These are phyloP conservation scores for Dalechampia spathulata DNA, from an alignment of 441 rosid species.

Conservation along the genomic window DNA sequence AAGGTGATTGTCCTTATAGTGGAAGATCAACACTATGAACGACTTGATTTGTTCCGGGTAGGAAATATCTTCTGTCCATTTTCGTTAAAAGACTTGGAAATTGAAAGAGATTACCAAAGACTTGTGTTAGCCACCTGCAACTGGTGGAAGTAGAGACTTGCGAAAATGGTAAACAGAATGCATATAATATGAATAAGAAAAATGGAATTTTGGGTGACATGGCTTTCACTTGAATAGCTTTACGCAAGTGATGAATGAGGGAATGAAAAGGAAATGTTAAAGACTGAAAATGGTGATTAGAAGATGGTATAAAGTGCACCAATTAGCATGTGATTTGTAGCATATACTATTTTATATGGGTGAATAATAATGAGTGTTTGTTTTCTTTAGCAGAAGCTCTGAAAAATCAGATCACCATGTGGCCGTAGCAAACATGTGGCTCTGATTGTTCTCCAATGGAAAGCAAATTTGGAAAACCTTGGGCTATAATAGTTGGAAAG, in stretches of 20 bases:
- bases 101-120: slow-evolving; percentile 11
- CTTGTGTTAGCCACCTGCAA: slow-evolving; percentile 15
- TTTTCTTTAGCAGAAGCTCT: no score
- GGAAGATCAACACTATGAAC: slow-evolving; percentile 22
- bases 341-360: slow-evolving; percentile 1
- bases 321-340: background rate
- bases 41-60: slow-evolving; percentile 27
- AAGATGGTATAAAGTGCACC: background rate
- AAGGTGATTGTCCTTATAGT: slow-evolving; percentile 14
- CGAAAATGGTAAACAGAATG: no score
- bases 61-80: slow-evolving; percentile 27
- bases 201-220: no score
- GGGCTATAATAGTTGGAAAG: background rate
- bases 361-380: no score
- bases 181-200: no score
- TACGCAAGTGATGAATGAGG: slow-evolving; percentile 19
- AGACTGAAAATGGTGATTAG: slow-evolving; percentile 8
- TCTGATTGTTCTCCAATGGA: background rate
- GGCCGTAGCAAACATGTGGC: slow-evolving; percentile 3
- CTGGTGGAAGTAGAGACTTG: slow-evolving; percentile 8
- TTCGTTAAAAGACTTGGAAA: slow-evolving; percentile 9
- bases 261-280: slow-evolving; percentile 1
- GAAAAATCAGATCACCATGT: no score
- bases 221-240: slow-evolving; percentile 12
- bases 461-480: background rate